Conservation (phyloP, 345 rosid genomes). For the Gossypium herbaceum region DNA sequence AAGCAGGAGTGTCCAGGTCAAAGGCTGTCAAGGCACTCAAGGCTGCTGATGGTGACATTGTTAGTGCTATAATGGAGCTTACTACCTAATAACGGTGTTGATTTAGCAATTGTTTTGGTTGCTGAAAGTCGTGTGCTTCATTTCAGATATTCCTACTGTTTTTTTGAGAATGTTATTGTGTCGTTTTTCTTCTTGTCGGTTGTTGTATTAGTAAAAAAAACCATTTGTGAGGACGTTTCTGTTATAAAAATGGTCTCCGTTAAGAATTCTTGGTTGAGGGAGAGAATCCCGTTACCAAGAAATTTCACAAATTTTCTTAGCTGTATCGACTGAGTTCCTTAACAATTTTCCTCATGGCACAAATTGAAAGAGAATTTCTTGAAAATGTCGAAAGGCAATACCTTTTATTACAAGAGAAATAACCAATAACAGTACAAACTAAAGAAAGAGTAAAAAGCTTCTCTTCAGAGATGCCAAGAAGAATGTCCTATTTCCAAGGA, state of each 20-base stretch:
- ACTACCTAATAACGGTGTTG: slow-evolving; percentile 40
- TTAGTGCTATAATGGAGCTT: slow-evolving; percentile 88
- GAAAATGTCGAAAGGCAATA: too few relatives aligned
- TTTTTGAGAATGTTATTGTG: neutral
- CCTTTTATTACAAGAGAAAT: neutral
- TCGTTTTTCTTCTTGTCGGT: neutral
- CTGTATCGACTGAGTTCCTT: too few relatives aligned
- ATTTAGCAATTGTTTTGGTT: neutral
- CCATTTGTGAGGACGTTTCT: neutral
- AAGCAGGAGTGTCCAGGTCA: slow-evolving; percentile 73
- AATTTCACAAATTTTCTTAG: too few relatives aligned
- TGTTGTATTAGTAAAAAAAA: slow-evolving; percentile 10
- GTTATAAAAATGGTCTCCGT: neutral
- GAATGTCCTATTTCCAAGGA: too few relatives aligned
- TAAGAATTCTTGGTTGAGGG: too few relatives aligned
- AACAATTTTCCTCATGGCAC: too few relatives aligned
- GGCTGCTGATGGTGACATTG: slow-evolving; percentile 72
- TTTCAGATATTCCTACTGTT: neutral
- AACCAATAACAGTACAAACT: neutral
- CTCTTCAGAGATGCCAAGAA: neutral
- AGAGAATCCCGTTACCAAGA: too few relatives aligned
- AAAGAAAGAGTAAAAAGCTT: neutral
- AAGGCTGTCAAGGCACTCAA: slow-evolving; percentile 80
- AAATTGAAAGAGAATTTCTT: too few relatives aligned
- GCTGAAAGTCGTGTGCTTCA: neutral